phyloP scores from a whole-genome alignment of 163 green algal genomes.

The Volvox carteri region DNA sequence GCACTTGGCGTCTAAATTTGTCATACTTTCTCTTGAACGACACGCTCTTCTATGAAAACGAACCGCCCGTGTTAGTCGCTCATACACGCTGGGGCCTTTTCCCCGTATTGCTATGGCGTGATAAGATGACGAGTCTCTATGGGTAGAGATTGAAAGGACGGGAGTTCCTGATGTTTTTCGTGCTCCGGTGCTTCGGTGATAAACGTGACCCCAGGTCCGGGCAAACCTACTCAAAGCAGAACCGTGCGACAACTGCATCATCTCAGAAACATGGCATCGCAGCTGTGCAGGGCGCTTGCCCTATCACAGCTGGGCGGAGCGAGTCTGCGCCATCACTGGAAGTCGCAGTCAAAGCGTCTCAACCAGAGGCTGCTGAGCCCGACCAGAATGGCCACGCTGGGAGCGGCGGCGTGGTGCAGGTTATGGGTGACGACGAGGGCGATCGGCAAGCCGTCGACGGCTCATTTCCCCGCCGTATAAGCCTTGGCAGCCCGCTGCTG shows the following conservation, averaged over 20 bases:
- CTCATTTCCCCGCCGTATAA: constrained; percentile 13
- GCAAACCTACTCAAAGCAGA: background rate
- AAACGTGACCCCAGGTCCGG: background rate
- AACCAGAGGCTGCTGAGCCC: background rate
- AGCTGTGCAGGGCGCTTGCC: background rate
- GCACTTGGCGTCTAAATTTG: too few relatives aligned
- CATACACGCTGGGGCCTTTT: too few relatives aligned
- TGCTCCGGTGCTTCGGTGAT: constrained; percentile 17
- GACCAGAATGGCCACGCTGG: background rate
- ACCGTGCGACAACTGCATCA: background rate
- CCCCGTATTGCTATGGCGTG: too few relatives aligned
- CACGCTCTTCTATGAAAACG: too few relatives aligned
- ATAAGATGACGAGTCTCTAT: background rate
- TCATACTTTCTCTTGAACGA: too few relatives aligned
- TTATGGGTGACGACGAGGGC: constrained; percentile 7
- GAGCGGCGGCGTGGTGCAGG: constrained; percentile 8
- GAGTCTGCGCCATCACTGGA: background rate
- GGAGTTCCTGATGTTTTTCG: background rate
- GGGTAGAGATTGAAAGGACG: too few relatives aligned
- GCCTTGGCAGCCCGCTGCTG: constrained; percentile 13
- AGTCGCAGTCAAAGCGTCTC: background rate
- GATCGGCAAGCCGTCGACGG: constrained; percentile 14
- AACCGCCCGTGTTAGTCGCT: too few relatives aligned
- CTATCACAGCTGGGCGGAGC: background rate
- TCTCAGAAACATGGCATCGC: background rate